These are phyloP conservation scores for Dalbergia cultrata DNA, from an alignment of 306 rosid genomes.

Conservation along the genomic window DNA sequence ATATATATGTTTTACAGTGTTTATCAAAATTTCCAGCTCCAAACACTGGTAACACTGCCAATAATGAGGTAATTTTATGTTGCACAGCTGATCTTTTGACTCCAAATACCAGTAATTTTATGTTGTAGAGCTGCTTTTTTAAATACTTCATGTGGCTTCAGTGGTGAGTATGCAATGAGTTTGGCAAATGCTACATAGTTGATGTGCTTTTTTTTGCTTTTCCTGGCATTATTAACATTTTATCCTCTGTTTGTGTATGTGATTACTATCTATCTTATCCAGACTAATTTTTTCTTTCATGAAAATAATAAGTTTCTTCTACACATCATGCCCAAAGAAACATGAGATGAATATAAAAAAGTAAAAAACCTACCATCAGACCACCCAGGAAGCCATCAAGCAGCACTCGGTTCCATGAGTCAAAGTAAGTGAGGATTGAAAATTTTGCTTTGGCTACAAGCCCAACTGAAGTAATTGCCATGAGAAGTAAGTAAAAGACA, in stretches of 20 bases:
- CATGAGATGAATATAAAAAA: slow-evolving; percentile 38
- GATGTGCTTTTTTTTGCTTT: slow-evolving; percentile 11
- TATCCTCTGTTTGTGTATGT: slow-evolving; percentile 13
- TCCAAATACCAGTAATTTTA: background rate
- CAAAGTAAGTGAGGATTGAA: slow-evolving; percentile 72
- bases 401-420: slow-evolving; percentile 73
- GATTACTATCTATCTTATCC: slow-evolving; percentile 9
- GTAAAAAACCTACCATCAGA: slow-evolving; percentile 67
- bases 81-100: background rate
- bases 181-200: slow-evolving; percentile 4
- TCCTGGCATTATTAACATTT: background rate
- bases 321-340: slow-evolving; percentile 34
- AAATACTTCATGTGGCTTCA: background rate
- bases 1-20: background rate
- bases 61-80: background rate
- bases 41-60: background rate
- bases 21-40: slow-evolving; percentile 2
- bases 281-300: slow-evolving; percentile 12
- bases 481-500: slow-evolving; percentile 77
- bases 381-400: slow-evolving; percentile 83
- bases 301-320: slow-evolving; percentile 20
- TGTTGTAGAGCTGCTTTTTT: background rate
- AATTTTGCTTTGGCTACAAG: slow-evolving; percentile 74
- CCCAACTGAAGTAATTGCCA: slow-evolving; percentile 79
- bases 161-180: background rate